A percentile compares a stretch with the other conserved stretches of the same genome.
Evolutionary conservation across 2,329 filamentous ascomycete genomes (phyloP).

Genomic region (Fusarium zealandicum): DNA sequence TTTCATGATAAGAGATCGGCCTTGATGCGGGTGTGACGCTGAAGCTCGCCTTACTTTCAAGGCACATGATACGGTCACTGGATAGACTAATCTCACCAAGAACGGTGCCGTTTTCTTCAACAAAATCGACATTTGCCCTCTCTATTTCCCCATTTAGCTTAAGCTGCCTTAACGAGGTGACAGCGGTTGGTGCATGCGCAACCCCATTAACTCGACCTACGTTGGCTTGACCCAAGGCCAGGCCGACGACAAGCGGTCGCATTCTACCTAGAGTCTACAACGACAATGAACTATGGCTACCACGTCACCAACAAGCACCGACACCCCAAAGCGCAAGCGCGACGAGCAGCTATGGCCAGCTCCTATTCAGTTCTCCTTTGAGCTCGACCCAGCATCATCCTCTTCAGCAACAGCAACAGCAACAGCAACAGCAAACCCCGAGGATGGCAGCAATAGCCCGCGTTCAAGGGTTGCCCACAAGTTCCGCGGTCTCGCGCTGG

Average conservation of each 20-base stretch:
- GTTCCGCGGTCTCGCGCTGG: conserved; percentile 60
- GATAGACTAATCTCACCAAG: conserved; percentile 6
- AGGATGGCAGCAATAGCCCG: conserved; percentile 62
- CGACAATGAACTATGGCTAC: conserved; percentile 35
- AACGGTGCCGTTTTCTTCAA: background rate
- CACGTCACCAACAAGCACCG: conserved; percentile 42
- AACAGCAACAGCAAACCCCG: too few species aligned
- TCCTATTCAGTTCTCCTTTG: conserved; percentile 57
- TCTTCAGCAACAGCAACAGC: conserved; percentile 40
- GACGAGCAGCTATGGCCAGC: conserved; percentile 46
- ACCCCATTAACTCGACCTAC: too few species aligned
- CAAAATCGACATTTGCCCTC: conserved; percentile 7
- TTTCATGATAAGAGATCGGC: conserved; percentile 12
- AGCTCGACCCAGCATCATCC: conserved; percentile 51
- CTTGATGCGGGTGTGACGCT: conserved; percentile 8
- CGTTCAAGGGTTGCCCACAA: conserved; percentile 59
- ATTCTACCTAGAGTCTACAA: conserved; percentile 10
- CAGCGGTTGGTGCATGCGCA: conserved; percentile 15
- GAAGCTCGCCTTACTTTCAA: background rate
- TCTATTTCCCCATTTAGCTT: conserved; percentile 11
- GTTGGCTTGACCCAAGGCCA: background rate
- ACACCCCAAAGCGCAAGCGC: conserved; percentile 57
- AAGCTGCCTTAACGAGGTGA: conserved; percentile 10
- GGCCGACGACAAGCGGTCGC: conserved; percentile 5
- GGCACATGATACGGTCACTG: background rate